Evolutionary conservation across 1,139 yeast genomes (phyloP), one percentile per base, ranked within the genome.

Genomic region (Arxiozyma slooffiae): DNA sequence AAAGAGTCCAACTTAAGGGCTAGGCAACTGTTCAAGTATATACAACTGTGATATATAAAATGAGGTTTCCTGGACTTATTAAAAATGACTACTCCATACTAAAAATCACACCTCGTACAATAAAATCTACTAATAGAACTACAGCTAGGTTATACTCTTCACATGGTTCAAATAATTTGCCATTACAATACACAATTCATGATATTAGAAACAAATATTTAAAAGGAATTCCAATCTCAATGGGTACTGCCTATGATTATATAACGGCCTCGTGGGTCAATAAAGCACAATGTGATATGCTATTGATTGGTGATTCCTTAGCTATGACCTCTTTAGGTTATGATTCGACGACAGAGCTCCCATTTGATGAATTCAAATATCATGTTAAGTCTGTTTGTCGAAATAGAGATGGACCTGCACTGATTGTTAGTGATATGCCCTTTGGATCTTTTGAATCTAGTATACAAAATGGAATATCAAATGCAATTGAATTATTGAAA

Each of bases 261-360:
- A 80, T 90, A 36, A 82, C 96, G 0, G 92, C 82, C 0, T 71
- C 73, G 38, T 73, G 85, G 62, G 94, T 89, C 0, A 89, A 86
- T 48, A 66, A 74, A 11, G 81, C 94, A 0, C 76, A 77, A 0
- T 75, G 81, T 1, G 97, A 92, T 59, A 75, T 83, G 48, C 74
- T 82, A 11, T 74, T 92, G 8, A 82, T 92, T 6, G 98, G 98
- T 1, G 98, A 92, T 66, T 90, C 97, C 0, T 70, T 92, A 41
- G 89, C 96, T 1, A 90, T 89, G 96, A 90, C 87, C 1, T 77
- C 95, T 0, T 74, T 88, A 54, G 98, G 98, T 0, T 83, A 83
- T 62, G 76, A 77, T 6, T 83, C 85, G 49, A 88, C 96, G 1
- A 81, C 82, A 55, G 86, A 85, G 61, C 69, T 89, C 41, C 75